Conservation (phyloP, 495 filamentous ascomycete species). For the Cercophora scortea region DNA sequence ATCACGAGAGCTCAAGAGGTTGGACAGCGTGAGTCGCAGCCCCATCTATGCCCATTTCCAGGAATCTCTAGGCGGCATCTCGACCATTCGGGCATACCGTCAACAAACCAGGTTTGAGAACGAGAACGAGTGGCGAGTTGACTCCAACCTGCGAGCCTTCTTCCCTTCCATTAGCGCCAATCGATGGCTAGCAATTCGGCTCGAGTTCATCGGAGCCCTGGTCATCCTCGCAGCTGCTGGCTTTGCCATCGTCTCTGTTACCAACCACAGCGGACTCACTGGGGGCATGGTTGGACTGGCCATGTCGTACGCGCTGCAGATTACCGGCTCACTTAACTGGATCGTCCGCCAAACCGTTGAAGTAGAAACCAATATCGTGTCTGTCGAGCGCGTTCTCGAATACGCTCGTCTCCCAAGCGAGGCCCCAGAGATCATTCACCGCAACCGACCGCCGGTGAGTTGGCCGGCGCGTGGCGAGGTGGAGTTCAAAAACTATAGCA, state of each 20-base stretch:
- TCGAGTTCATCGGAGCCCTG: conserved; percentile 93
- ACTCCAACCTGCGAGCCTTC: conserved; percentile 90
- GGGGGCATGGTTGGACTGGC: conserved; percentile 83
- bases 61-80: conserved; percentile 88
- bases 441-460: conserved; percentile 74
- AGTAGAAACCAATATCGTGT: conserved; percentile 98
- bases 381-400: conserved; percentile 94
- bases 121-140: conserved; percentile 97
- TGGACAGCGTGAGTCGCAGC: conserved; percentile 91
- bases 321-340: conserved; percentile 98
- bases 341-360: conserved; percentile 98
- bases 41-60: conserved; percentile 99
- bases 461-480: conserved; percentile 92
- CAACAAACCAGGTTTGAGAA: conserved; percentile 80
- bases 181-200: conserved; percentile 87
- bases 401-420: conserved; percentile 92
- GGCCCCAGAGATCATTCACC: conserved; percentile 87
- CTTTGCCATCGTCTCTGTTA: conserved; percentile 74
- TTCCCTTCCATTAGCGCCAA: conserved; percentile 96
- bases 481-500: conserved; percentile 87
- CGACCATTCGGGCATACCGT: conserved; percentile 93
- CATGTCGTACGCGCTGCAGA: conserved; percentile 96
- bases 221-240: conserved; percentile 85
- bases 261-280: conserved; percentile 57
- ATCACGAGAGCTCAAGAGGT: conserved; percentile 88